phyloP scores from a whole-genome alignment of 164 flowering plant species.

The Magnolia kwangsiensis region DNA sequence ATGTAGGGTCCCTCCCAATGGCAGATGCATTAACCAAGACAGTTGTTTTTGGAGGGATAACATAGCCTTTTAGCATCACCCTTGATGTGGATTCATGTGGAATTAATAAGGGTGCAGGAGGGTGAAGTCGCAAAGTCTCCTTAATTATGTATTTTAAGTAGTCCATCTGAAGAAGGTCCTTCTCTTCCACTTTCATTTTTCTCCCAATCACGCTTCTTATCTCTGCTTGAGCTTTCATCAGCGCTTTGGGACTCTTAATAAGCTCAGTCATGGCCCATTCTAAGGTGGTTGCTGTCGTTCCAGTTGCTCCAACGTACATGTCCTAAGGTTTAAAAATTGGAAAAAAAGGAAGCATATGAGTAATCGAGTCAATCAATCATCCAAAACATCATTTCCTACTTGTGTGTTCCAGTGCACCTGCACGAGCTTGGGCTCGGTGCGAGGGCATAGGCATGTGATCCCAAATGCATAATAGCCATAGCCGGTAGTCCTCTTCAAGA shows the following conservation, averaged over 20 bases:
- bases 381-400: too few relatives aligned
- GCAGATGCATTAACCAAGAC: conserved; percentile 31
- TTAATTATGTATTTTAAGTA: conserved; percentile 29
- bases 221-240: conserved; percentile 17
- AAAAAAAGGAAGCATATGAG: too few relatives aligned
- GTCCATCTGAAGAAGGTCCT: conserved; percentile 20
- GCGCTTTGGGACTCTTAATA: conserved; percentile 16
- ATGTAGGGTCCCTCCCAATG: conserved; percentile 21
- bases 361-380: too few relatives aligned
- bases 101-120: conserved; percentile 23
- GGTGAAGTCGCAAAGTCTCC: conserved; percentile 35
- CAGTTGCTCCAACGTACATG: conserved; percentile 33
- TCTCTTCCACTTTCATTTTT: conserved; percentile 19
- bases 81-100: conserved; percentile 25
- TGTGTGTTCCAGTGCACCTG: too few relatives aligned
- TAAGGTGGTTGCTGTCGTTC: conserved; percentile 26
- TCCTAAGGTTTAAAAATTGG: conserved; percentile 14
- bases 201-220: conserved; percentile 24
- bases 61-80: conserved; percentile 19
- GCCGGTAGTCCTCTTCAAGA: too few relatives aligned
- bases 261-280: conserved; percentile 37
- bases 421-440: too few relatives aligned
- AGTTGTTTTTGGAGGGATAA: conserved; percentile 19
- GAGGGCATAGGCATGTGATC: too few relatives aligned
- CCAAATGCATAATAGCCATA: too few relatives aligned